phyloP scores from a whole-genome alignment of 2,329 filamentous ascomycete species.

The Neonectria punicea region DNA sequence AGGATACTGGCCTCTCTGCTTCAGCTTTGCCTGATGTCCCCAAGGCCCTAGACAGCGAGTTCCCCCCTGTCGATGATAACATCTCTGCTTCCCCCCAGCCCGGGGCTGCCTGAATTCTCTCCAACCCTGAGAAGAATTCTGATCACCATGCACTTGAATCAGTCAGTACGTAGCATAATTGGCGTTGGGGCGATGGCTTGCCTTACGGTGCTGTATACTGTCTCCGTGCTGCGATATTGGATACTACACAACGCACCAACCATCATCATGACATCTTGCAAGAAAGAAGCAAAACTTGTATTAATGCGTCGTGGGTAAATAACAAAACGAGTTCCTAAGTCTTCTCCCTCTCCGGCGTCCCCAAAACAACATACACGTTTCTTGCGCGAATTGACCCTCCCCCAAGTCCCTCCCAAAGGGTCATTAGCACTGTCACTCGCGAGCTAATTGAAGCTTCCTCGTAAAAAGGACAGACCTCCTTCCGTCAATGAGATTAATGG shows the following conservation, averaged over 20 bases:
- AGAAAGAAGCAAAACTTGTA: constrained; percentile 36
- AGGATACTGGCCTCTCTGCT: constrained; percentile 48
- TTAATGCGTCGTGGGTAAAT: constrained; percentile 37
- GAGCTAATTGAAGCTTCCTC: constrained; percentile 36
- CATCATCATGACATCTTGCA: background rate
- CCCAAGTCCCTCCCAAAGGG: constrained; percentile 30
- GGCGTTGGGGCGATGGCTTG: constrained; percentile 21
- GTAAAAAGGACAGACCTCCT: constrained; percentile 21
- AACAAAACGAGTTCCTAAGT: constrained; percentile 20
- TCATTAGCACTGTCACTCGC: constrained; percentile 35
- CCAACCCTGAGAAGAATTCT: background rate
- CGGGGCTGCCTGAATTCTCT: constrained; percentile 5
- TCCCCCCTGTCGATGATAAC: constrained; percentile 45
- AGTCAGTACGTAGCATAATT: constrained; percentile 18
- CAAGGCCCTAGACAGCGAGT: constrained; percentile 48
- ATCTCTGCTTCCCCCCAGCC: constrained; percentile 1
- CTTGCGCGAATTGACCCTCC: constrained; percentile 31
- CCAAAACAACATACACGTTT: constrained; percentile 41
- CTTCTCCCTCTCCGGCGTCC: constrained; percentile 26
- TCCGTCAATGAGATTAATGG: constrained; percentile 28
- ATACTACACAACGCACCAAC: background rate
- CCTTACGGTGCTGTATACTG: background rate
- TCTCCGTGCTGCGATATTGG: background rate
- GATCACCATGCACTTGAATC: constrained; percentile 1
- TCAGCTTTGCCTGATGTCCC: constrained; percentile 33